Base-by-base conservation (phyloP, 2,329 filamentous ascomycete genomes). In the Venturia asperata region DNA sequence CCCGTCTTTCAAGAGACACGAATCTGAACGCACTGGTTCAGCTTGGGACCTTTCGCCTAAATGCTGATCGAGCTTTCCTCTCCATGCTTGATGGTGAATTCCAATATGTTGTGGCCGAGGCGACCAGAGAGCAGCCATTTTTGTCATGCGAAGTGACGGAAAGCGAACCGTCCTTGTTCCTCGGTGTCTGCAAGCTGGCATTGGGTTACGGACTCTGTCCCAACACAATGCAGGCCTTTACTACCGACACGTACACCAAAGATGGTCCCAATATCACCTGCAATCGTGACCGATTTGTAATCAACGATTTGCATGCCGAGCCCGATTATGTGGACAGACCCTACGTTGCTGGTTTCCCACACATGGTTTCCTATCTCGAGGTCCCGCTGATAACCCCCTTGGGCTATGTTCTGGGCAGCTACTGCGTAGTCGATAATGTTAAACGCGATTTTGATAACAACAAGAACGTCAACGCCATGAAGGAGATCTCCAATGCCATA, bases 101-200 rank as follows among this genome's bases (percentile, higher is more conserved):
- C 27, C 79, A 82, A 67, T 82, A 80, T 66, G 77, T 82, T 30
- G 71, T 83, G n/a, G 79, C 79, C 21, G 81, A 83, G 69, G 77
- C 80, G n/a, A 81, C 80, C 45, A 30, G 64, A 34, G 19, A 19
- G 3, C 62, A 64, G 9, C 39, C 62, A 42, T 15, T 24, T 19
- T 30, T 37, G 42, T 39, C 39, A 21, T 30, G 62, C 10, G 19
- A n/a, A n/a, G 21, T 7, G 7, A 30, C 39, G 37, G 17, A 55
- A 27, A 27, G 61, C 9, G 64, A 65, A 21, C n/a, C 63, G 15
- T 30, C 39, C 5, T 27, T 65, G 15, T 52, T 62, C 21, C 24
- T 65, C 24, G 64, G 64, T 34, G 58, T 65, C 24, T 61, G 61
- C 11, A 62, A 56, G 47, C 42, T 65, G 43, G 39, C 24, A 1